Conservation (phyloP, 1,284 basidiomycete genomes). For the Pascua guehoae region DNA sequence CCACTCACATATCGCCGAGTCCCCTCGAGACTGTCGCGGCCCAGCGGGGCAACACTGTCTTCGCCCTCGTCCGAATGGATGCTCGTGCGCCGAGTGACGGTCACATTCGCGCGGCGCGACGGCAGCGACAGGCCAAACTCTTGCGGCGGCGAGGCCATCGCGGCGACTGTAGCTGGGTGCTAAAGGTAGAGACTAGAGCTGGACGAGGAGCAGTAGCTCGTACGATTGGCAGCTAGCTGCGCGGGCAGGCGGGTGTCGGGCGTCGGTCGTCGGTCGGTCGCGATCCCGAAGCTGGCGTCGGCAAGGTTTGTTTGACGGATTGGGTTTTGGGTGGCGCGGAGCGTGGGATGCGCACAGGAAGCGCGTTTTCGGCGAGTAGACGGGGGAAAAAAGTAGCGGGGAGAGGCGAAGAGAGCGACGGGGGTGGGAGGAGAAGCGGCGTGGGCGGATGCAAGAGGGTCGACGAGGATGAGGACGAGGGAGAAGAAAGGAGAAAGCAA, state of each 20-base stretch:
- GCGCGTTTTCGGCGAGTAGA: no score
- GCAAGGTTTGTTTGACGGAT: no score
- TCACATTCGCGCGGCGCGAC: constrained; percentile 14
- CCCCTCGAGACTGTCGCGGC: constrained; percentile 17
- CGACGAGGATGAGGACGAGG: constrained; percentile 35
- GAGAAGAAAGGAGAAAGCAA: constrained; percentile 20
- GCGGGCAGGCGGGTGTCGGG: no score
- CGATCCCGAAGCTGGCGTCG: no score
- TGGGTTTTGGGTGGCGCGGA: no score
- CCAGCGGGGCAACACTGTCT: constrained; percentile 15
- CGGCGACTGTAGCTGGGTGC: neutral
- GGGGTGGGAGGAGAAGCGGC: neutral
- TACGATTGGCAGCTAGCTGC: no score
- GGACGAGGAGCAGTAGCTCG: no score
- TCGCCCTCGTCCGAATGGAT: constrained; percentile 17
- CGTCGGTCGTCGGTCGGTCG: no score
- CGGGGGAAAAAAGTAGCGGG: neutral
- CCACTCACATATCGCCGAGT: constrained; percentile 17
- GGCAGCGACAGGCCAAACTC: constrained; percentile 16
- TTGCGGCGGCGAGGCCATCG: constrained; percentile 14
- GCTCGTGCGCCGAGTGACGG: constrained; percentile 14
- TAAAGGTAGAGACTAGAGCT: neutral
- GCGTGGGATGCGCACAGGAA: no score
- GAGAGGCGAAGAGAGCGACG: neutral
- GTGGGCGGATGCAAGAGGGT: constrained; percentile 6